Conservation (phyloP, 305 asterid species). For the Vinca major region DNA sequence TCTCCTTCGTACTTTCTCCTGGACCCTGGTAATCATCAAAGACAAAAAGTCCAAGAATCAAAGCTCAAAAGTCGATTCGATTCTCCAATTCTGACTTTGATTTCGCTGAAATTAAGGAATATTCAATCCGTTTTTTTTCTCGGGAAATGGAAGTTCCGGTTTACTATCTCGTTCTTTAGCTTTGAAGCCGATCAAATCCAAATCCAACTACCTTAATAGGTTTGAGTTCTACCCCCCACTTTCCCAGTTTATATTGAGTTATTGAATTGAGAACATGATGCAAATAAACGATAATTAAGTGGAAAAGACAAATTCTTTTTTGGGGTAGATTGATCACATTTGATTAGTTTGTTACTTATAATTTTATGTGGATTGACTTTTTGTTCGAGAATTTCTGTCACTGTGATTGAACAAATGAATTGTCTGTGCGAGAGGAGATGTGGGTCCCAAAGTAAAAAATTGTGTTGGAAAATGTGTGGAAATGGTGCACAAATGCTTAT, state of each 20-base stretch:
- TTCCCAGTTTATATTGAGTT: not conserved
- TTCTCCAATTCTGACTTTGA: slow-evolving; percentile 9
- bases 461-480: too few species aligned
- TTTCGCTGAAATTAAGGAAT: not conserved
- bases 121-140: too few species aligned
- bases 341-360: not conserved
- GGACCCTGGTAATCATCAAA: not conserved
- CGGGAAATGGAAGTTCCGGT: not conserved
- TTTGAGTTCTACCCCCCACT: slow-evolving; percentile 2
- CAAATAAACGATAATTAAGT: not conserved
- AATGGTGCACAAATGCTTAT: too few species aligned
- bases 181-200: slow-evolving; percentile 9
- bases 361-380: too few species aligned
- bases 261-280: not conserved
- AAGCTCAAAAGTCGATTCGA: not conserved
- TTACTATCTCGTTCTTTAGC: not conserved
- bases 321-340: not conserved
- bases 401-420: too few species aligned
- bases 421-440: too few species aligned
- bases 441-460: too few species aligned
- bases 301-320: not conserved
- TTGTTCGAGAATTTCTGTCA: too few species aligned
- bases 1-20: too few species aligned
- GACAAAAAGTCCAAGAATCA: not conserved
- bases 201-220: not conserved